phyloP scores from a whole-genome alignment of 306 rosid species.

The Amphicarpaea edgeworthii region DNA sequence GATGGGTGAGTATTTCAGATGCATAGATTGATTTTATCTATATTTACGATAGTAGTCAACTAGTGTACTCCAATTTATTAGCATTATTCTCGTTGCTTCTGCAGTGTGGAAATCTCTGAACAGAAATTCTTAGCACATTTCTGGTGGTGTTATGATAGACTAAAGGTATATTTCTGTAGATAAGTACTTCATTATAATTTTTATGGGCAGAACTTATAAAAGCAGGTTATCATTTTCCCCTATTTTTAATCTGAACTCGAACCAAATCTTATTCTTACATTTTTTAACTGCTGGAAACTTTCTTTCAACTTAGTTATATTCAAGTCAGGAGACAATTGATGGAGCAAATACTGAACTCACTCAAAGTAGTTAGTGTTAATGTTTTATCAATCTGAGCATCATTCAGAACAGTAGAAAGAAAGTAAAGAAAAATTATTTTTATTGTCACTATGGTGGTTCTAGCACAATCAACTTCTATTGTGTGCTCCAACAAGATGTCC shows the following conservation, averaged over 20 bases:
- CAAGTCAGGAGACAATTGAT: conserved; percentile 30
- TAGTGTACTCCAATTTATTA: conserved; percentile 45
- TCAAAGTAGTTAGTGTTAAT: not conserved
- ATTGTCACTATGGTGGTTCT: conserved; percentile 17
- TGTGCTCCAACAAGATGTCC: conserved; percentile 1
- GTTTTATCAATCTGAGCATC: conserved; percentile 31
- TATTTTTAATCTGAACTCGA: conserved; percentile 35
- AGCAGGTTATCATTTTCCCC: not conserved
- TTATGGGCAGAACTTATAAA: conserved; percentile 29
- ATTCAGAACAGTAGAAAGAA: conserved; percentile 7
- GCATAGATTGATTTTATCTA: conserved; percentile 20
- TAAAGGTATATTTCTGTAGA: conserved; percentile 58
- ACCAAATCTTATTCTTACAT: not conserved
- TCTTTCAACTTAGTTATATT: conserved; percentile 6
- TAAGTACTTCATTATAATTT: conserved; percentile 24
- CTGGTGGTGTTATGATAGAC: conserved; percentile 94
- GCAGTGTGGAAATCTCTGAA: conserved; percentile 78
- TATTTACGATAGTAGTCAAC: conserved; percentile 30
- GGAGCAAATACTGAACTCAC: conserved; percentile 9
- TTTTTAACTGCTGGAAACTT: conserved; percentile 25
- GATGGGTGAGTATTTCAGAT: conserved; percentile 76
- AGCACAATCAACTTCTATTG: conserved; percentile 39
- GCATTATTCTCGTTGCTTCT: conserved; percentile 47
- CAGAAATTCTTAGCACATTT: conserved; percentile 87
- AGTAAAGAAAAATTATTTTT: not conserved